Base-by-base conservation (phyloP, 2,329 filamentous ascomycete genomes). In the Hypomyces rosellus region DNA sequence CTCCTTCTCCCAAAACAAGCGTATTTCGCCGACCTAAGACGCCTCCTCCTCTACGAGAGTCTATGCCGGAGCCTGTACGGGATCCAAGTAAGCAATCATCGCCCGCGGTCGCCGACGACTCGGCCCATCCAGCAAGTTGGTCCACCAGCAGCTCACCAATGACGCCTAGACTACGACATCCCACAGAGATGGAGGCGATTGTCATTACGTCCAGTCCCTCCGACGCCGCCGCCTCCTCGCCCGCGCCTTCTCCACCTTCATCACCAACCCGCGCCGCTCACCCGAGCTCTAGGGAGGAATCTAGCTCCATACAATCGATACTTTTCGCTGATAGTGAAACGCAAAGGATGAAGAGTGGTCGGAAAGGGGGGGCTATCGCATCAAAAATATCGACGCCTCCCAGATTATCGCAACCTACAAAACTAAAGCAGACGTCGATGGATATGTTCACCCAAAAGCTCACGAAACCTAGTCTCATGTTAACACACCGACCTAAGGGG, bases 131-230 rank as follows among this genome's bases (percentile, higher is more conserved):
- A 30, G 25, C 25, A 30, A 30, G 25, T 50, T 70, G 72, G 69
- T 67, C 66, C 50, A 65, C 69, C 57, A 63, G 63, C 57, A 64
- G 69, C 72, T 75, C 70, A 74, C 73, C 69, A 60, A 54, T 56
- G 50, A 59, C 61, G 55, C 68, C 69, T 66, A 75, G 71, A 59
- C 66, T 58, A 53, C 57, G 53, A 57, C 59, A 43, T 51, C 37
- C 49, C 33, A 48, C 49, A 52, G 51, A 50, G 50, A 56, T 59
- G 59, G 65, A 74, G 58, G 57, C 72, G 54, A 74, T 76, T 63
- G 45, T 69, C 55, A 69, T 76, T 61, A 63, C 68, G 57, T 75
- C 73, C 62, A 75, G 73, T 54, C 73, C 74, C 46, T 56, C 61
- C 62, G 50, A 46, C 40, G 45, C 54, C 40, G 45, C 54, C 18